Conservation (phyloP, 768 basidiomycete genomes). For the Suillus luteus region DNA sequence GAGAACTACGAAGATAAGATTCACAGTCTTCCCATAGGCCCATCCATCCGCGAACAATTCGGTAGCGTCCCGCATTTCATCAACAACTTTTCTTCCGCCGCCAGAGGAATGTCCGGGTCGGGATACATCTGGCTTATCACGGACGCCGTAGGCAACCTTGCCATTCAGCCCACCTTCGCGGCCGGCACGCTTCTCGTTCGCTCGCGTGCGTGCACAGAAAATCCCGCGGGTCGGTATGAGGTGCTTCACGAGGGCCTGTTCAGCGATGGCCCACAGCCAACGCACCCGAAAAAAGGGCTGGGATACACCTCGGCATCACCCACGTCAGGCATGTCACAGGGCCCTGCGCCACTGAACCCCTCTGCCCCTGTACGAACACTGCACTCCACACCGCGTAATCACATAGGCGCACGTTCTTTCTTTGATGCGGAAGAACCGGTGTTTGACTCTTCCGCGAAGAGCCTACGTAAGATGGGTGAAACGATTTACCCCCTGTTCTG, state of each 20-base stretch:
- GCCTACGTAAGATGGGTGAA: conserved; percentile 45
- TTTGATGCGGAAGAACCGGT: conserved; percentile 17
- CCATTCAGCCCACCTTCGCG: conserved; percentile 84
- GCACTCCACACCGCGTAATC: conserved; percentile 25
- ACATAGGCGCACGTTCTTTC: conserved; percentile 27
- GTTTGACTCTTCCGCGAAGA: conserved; percentile 16
- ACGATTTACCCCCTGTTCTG: conserved; percentile 76
- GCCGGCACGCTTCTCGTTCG: conserved; percentile 85
- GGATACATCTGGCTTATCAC: conserved; percentile 91
- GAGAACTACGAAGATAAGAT: conserved; percentile 23
- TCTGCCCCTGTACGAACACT: conserved; percentile 33
- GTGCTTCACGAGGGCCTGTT: conserved; percentile 30
- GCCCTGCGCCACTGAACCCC: conserved; percentile 31
- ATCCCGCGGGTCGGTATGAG: conserved; percentile 23
- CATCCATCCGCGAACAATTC: conserved; percentile 43
- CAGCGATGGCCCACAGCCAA: conserved; percentile 21
- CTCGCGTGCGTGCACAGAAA: conserved; percentile 44
- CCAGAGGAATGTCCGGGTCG: conserved; percentile 72
- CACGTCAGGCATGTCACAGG: conserved; percentile 42
- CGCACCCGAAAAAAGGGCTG: conserved; percentile 17
- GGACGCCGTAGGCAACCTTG: conserved; percentile 60
- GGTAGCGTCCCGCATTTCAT: conserved; percentile 70
- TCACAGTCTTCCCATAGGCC: conserved; percentile 21
- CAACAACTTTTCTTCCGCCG: conserved; percentile 75
- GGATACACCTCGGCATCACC: conserved; percentile 42